Percentiles rank a stretch among this genome's conserved stretches.
Conservation (phyloP, 2,329 filamentous ascomycete species). For the Capronia epimyces region DNA sequence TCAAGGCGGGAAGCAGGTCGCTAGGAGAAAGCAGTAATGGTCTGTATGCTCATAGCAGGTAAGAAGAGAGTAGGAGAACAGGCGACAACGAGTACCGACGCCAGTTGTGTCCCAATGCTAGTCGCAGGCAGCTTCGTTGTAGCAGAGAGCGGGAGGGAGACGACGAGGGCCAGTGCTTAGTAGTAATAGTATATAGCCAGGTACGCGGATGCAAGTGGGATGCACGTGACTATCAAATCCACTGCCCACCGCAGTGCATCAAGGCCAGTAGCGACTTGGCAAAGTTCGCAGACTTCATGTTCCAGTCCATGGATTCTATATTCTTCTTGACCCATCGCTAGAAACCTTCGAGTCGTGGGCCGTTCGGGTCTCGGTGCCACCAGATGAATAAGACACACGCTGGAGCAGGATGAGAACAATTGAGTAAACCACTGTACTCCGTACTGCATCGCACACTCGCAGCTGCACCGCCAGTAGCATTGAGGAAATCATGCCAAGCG, state of each 20-base stretch:
- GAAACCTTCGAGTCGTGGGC: no score
- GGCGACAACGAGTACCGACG: neutral
- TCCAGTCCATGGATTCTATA: no score
- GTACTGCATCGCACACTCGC: neutral
- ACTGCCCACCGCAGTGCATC: no score
- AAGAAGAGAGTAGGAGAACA: neutral
- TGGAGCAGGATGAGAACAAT: neutral
- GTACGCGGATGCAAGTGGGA: neutral
- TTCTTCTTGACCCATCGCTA: no score
- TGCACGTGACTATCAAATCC: no score
- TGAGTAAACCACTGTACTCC: no score
- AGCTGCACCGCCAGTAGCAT: neutral
- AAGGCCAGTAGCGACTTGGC: no score
- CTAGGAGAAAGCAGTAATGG: constrained; percentile 5
- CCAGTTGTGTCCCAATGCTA: neutral
- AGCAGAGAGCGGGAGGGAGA: neutral
- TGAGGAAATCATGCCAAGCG: neutral
- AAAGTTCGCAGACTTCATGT: no score
- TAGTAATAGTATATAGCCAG: no score
- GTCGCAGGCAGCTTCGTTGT: constrained; percentile 10
- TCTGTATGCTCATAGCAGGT: constrained; percentile 16
- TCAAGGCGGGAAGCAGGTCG: neutral
- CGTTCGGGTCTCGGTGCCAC: neutral
- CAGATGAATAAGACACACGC: neutral
- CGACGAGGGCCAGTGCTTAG: neutral